Evolutionary conservation across 352 stramenopile species (phyloP).

Genomic region (Phytophthora tubulina): DNA sequence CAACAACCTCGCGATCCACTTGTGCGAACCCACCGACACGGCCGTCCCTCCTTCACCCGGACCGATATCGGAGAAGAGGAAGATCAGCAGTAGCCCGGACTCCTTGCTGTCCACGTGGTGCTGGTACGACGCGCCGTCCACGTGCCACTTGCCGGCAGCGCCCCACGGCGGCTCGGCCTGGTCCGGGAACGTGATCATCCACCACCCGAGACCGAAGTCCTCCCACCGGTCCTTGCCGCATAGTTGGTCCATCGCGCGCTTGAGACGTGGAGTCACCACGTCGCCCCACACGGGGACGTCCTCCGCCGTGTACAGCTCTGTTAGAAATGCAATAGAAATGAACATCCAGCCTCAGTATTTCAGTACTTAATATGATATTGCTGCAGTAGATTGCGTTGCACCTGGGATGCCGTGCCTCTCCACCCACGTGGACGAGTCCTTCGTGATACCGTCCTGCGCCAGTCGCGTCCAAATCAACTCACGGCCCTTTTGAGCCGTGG

Average conservation of each 20-base stretch:
- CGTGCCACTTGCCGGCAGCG: slow-evolving; percentile 82
- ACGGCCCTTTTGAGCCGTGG: slow-evolving; percentile 53
- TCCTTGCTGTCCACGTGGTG: slow-evolving; percentile 78
- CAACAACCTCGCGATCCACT: slow-evolving; percentile 64
- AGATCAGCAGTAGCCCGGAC: slow-evolving; percentile 81
- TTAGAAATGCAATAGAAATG: slow-evolving; percentile 6
- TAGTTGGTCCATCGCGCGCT: slow-evolving; percentile 72
- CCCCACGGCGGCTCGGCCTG: slow-evolving; percentile 63
- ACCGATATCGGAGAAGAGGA: slow-evolving; percentile 81
- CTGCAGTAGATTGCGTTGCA: slow-evolving; percentile 13
- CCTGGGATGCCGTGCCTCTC: slow-evolving; percentile 68
- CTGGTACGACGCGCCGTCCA: slow-evolving; percentile 80
- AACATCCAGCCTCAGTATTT: not conserved
- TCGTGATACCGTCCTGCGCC: slow-evolving; percentile 45
- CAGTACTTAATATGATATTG: not conserved
- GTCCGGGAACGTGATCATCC: slow-evolving; percentile 84
- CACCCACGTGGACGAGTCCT: slow-evolving; percentile 61
- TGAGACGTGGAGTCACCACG: slow-evolving; percentile 56
- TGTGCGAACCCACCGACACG: slow-evolving; percentile 73
- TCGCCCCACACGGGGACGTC: slow-evolving; percentile 55
- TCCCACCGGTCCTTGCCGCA: slow-evolving; percentile 72
- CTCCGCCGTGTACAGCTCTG: slow-evolving; percentile 59
- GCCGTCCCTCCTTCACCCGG: slow-evolving; percentile 74
- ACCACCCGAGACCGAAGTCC: slow-evolving; percentile 84
- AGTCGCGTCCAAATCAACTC: slow-evolving; percentile 59